These are phyloP conservation scores for Mortierella sp. DNA, from an alignment of 371 early-diverging fungal species.

Conservation along the genomic window DNA sequence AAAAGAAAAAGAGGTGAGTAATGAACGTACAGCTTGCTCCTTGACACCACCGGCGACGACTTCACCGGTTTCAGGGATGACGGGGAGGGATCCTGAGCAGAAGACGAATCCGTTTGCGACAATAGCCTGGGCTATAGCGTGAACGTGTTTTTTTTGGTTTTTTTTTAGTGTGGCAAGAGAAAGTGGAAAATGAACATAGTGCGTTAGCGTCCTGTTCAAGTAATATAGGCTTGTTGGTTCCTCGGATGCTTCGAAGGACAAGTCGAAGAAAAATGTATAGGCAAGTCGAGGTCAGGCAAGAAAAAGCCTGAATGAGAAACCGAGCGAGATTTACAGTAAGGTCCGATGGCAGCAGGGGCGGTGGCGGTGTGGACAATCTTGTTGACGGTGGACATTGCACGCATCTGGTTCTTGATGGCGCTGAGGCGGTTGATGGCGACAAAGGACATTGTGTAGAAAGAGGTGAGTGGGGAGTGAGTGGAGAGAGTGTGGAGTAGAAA, in stretches of 20 bases:
- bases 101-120: constrained; percentile 88
- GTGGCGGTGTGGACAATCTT: constrained; percentile 64
- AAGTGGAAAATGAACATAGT: background rate
- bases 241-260: background rate
- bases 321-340: constrained; percentile 73
- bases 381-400: constrained; percentile 48
- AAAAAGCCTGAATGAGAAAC: background rate
- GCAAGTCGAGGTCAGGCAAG: background rate
- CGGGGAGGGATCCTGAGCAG: constrained; percentile 86
- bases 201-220: background rate
- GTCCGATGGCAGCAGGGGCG: constrained; percentile 89
- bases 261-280: constrained; percentile 2
- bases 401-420: constrained; percentile 45
- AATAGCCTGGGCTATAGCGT: constrained; percentile 80
- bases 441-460: constrained; percentile 24
- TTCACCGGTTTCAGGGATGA: constrained; percentile 73
- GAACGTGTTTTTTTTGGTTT: background rate
- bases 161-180: background rate
- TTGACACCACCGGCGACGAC: constrained; percentile 75
- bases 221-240: background rate
- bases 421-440: constrained; percentile 38
- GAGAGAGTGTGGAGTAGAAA: background rate
- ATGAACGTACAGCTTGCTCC: constrained; percentile 72
- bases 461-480: background rate
- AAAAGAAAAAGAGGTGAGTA: constrained; percentile 1